A percentile compares a stretch with the other conserved stretches of the same genome.
phyloP scores from a whole-genome alignment of 1,284 basidiomycete genomes.

The Malassezia vespertilionis region DNA sequence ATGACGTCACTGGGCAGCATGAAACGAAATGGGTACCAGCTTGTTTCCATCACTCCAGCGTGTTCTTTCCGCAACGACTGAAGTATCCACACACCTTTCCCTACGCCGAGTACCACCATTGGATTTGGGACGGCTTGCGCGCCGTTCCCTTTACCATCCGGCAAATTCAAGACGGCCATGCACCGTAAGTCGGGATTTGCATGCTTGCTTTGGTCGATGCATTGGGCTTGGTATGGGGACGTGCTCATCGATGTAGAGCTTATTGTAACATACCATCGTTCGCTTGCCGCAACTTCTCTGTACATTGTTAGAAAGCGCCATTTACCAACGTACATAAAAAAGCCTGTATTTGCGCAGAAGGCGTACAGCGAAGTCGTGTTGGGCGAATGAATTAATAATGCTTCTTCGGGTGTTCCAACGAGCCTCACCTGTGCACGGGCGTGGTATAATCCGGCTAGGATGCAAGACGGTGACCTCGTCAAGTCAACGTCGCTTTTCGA shows the following conservation, averaged over 20 bases:
- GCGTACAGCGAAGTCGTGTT: neutral
- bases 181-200: constrained; percentile 8
- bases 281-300: neutral
- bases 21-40: too few species aligned
- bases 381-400: neutral
- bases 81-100: neutral
- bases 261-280: constrained; percentile 4
- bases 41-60: too few species aligned
- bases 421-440: too few species aligned
- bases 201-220: neutral
- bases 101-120: too few species aligned
- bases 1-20: neutral
- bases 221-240: neutral
- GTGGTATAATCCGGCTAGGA: too few species aligned
- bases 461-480: too few species aligned
- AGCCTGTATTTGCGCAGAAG: neutral
- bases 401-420: too few species aligned
- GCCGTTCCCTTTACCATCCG: neutral
- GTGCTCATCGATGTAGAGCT: constrained; percentile 5
- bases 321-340: neutral
- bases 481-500: too few species aligned
- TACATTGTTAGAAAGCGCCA: neutral
- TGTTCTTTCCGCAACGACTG: too few species aligned
- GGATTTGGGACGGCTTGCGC: neutral
- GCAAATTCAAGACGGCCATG: neutral